Percentiles rank a stretch among this genome's conserved stretches.
These are phyloP conservation scores for Rhizophagus sp. DNA, from an alignment of 192 early-diverging fungal genomes.

Conservation along the genomic window DNA sequence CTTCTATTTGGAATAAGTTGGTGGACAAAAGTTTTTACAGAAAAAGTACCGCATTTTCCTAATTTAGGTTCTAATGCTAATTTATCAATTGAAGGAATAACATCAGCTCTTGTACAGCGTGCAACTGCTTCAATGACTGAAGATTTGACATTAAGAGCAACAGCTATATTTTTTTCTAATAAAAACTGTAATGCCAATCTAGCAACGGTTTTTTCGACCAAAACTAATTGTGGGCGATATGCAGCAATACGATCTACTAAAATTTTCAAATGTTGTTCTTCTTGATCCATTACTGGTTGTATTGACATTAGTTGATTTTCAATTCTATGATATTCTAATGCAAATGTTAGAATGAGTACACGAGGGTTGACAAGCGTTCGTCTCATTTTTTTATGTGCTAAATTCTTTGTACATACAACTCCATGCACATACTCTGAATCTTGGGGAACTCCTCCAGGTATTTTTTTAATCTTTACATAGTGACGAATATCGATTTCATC, in stretches of 20 bases:
- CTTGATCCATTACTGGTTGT: constrained; percentile 80
- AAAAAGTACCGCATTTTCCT: constrained; percentile 77
- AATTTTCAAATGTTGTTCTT: constrained; percentile 78
- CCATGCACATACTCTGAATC: constrained; percentile 88
- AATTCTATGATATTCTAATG: constrained; percentile 78
- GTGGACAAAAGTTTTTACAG: constrained; percentile 81
- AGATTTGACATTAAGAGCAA: constrained; percentile 84
- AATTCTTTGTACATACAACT: constrained; percentile 90
- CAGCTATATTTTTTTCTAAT: constrained; percentile 74
- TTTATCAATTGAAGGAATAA: constrained; percentile 83
- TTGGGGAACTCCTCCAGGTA: constrained; percentile 78
- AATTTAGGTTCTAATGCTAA: constrained; percentile 69
- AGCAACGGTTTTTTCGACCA: constrained; percentile 82
- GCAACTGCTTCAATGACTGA: constrained; percentile 85
- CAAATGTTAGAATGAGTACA: constrained; percentile 85
- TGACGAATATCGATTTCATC: constrained; percentile 88
- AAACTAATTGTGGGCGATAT: constrained; percentile 74
- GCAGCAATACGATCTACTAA: constrained; percentile 78
- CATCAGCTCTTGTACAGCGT: constrained; percentile 79
- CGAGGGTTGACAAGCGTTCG: constrained; percentile 64
- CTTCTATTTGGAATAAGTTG: constrained; percentile 74
- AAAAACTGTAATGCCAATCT: constrained; percentile 84
- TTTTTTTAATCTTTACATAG: constrained; percentile 94
- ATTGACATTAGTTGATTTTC: constrained; percentile 78
- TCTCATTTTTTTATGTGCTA: constrained; percentile 91